A percentile compares a stretch with the other conserved stretches of the same genome.
phyloP scores from a whole-genome alignment of 106 monocot genomes.

The Narthecium ossifragum region DNA sequence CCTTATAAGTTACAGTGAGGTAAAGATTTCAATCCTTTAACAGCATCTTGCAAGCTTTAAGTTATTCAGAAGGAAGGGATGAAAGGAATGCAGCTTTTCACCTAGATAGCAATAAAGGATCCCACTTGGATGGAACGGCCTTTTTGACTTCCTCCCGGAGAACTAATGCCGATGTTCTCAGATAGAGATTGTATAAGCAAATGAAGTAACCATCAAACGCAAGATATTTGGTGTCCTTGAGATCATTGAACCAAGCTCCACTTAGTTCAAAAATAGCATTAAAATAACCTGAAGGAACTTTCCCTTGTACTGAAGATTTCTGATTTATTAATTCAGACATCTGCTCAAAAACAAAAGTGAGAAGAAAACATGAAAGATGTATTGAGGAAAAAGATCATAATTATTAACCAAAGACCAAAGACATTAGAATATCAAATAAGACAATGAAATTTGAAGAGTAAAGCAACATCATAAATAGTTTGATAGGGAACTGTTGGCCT shows the following conservation, averaged over 20 bases:
- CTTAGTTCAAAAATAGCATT: constrained; percentile 82
- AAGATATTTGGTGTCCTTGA: constrained; percentile 63
- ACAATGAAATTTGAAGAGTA: too few relatives aligned
- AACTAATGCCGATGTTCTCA: constrained; percentile 64
- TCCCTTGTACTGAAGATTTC: constrained; percentile 73
- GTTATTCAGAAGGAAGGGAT: too few relatives aligned
- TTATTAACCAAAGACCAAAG: too few relatives aligned
- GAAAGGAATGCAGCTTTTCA: too few relatives aligned
- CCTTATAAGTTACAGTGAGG: too few relatives aligned
- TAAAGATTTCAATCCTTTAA: too few relatives aligned
- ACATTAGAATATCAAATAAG: too few relatives aligned
- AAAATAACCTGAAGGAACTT: constrained; percentile 93
- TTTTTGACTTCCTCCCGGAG: constrained; percentile 76
- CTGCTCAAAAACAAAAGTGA: constrained; percentile 25
- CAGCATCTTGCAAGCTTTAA: too few relatives aligned
- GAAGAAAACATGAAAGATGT: constrained; percentile 1
- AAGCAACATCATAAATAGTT: too few relatives aligned
- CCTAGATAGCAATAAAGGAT: constrained; percentile 66
- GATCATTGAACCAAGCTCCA: constrained; percentile 77
- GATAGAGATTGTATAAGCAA: constrained; percentile 75
- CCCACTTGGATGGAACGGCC: constrained; percentile 84
- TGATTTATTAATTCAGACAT: constrained; percentile 94
- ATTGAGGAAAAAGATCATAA: not conserved
- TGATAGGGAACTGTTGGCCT: too few relatives aligned
- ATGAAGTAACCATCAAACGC: constrained; percentile 96